phyloP scores from a whole-genome alignment of 129 eudicot genomes.

The Pseudognaphalium luteoalbum region DNA sequence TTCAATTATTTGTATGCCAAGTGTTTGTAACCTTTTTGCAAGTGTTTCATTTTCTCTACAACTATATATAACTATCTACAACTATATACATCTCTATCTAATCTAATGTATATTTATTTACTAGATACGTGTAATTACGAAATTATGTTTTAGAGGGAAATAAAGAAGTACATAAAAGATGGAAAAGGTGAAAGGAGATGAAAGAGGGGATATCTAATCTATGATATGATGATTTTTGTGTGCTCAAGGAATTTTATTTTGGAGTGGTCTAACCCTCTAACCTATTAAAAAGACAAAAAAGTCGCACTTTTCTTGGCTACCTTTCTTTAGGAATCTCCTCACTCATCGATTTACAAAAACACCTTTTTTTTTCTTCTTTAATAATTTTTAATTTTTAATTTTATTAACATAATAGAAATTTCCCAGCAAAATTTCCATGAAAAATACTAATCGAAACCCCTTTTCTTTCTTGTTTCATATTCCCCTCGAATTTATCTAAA shows the following conservation, averaged over 20 bases:
- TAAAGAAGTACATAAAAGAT: neutral
- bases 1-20: too few species aligned
- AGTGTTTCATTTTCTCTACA: too few species aligned
- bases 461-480: conserved; percentile 1
- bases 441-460: conserved; percentile 18
- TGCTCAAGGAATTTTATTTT: too few species aligned
- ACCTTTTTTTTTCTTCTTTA: neutral
- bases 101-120: too few species aligned
- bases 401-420: neutral
- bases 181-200: neutral
- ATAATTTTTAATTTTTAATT: neutral
- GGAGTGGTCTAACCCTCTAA: conserved; percentile 3
- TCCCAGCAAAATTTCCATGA: conserved; percentile 29
- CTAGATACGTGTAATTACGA: neutral
- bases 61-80: too few species aligned
- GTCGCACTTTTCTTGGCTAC: conserved; percentile 41
- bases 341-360: conserved; percentile 20
- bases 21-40: too few species aligned
- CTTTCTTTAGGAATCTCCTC: conserved; percentile 40
- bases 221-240: too few species aligned
- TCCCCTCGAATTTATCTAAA: conserved; percentile 20
- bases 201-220: too few species aligned
- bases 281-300: conserved; percentile 35
- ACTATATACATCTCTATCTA: too few species aligned
- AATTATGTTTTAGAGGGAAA: neutral